Conservation (phyloP, 2,329 filamentous ascomycete species). For the Penicillium carneum region DNA sequence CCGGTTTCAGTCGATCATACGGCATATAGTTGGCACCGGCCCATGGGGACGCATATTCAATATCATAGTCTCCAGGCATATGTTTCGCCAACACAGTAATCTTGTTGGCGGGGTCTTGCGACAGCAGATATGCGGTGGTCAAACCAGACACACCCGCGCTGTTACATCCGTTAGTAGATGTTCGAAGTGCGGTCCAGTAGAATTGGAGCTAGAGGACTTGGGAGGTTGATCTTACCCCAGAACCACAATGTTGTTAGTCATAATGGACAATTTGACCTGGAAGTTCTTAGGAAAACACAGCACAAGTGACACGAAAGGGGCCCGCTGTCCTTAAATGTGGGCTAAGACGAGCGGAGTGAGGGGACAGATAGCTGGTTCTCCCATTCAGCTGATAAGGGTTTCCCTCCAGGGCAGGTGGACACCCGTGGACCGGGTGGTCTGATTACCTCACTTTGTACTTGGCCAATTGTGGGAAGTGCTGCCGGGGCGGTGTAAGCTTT, state of each 20-base stretch:
- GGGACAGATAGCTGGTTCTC: slow-evolving; percentile 15
- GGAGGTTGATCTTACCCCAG: slow-evolving; percentile 44
- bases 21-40: slow-evolving; percentile 82
- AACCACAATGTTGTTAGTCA: slow-evolving; percentile 52
- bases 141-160: slow-evolving; percentile 72
- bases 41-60: slow-evolving; percentile 89
- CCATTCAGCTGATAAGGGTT: slow-evolving; percentile 17
- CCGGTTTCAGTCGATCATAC: slow-evolving; percentile 55
- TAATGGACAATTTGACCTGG: slow-evolving; percentile 23
- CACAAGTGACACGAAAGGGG: neutral
- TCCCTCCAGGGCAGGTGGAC: no score
- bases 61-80: slow-evolving; percentile 91
- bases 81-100: slow-evolving; percentile 82
- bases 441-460: neutral
- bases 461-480: slow-evolving; percentile 11
- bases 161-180: slow-evolving; percentile 16
- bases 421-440: neutral
- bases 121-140: slow-evolving; percentile 69
- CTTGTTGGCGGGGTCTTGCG: slow-evolving; percentile 61
- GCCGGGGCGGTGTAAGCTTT: slow-evolving; percentile 23
- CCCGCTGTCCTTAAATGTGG: neutral
- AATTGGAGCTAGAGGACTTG: neutral
- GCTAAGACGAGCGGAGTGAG: slow-evolving; percentile 24
- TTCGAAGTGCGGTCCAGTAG: slow-evolving; percentile 6
- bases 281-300: neutral